A percentile compares a stretch with the other conserved stretches of the same genome.
phyloP scores from a whole-genome alignment of 805 yeast genomes.

The Ogataea wickerhamii region DNA sequence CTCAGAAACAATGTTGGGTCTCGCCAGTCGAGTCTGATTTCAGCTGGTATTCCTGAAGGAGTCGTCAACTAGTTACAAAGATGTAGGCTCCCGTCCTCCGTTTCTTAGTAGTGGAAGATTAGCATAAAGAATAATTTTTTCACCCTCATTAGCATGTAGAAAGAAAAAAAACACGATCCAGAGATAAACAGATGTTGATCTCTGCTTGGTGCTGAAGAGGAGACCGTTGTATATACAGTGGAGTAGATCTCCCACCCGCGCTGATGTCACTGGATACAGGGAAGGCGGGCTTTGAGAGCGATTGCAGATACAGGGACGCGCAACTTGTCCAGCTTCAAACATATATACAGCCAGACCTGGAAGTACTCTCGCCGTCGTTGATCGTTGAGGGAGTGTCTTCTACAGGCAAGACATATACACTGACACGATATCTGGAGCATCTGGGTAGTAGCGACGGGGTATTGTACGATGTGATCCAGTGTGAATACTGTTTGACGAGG shows the following conservation, averaged over 20 bases:
- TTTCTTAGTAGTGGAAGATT: too few species aligned
- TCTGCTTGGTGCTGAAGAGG: too few species aligned
- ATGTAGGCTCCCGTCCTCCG: background rate
- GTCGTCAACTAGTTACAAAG: conserved; percentile 9
- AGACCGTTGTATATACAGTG: too few species aligned
- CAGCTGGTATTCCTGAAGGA: conserved; percentile 17
- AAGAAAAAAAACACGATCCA: too few species aligned
- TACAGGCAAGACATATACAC: conserved; percentile 44
- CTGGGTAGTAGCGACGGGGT: conserved; percentile 19
- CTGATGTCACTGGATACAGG: too few species aligned
- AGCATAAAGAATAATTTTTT: too few species aligned
- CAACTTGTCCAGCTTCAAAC: conserved; percentile 37
- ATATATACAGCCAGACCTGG: conserved; percentile 31
- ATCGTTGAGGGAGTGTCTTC: conserved; percentile 48
- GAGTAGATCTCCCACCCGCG: too few species aligned
- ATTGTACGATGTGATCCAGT: conserved; percentile 33
- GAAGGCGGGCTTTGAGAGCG: too few species aligned
- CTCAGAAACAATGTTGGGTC: conserved; percentile 20
- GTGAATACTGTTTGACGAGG: conserved; percentile 43
- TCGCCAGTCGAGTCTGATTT: conserved; percentile 21
- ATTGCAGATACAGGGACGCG: conserved; percentile 27
- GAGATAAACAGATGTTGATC: too few species aligned
- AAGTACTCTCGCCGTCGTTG: conserved; percentile 34
- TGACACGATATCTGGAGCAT: conserved; percentile 31
- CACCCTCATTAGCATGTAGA: too few species aligned